Conservation (phyloP, 345 rosid species). For the Laguncularia racemosa region DNA sequence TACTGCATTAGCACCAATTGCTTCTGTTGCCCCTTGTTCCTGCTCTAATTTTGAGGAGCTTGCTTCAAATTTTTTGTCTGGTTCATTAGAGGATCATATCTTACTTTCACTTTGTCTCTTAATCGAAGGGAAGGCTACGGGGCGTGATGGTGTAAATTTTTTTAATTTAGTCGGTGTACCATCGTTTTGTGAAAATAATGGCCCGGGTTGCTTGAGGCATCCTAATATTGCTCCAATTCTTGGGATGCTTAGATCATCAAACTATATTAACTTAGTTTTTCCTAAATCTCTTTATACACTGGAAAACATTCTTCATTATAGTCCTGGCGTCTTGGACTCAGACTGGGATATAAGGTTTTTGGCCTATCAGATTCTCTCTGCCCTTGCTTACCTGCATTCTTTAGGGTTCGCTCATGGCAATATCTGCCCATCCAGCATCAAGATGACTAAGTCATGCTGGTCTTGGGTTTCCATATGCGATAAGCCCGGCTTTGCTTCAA, state of each 20-base stretch:
- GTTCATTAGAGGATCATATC: constrained; percentile 58
- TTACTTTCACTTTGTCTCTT: constrained; percentile 47
- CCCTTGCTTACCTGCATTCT: constrained; percentile 59
- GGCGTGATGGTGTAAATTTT: constrained; percentile 46
- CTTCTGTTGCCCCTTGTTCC: constrained; percentile 38
- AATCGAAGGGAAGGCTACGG: constrained; percentile 66
- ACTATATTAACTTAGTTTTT: constrained; percentile 43
- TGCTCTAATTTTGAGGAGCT: constrained; percentile 37
- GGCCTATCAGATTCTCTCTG: constrained; percentile 71
- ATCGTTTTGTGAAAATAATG: constrained; percentile 31
- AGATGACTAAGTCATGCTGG: constrained; percentile 68
- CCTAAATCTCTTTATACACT: constrained; percentile 66
- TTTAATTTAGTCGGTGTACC: constrained; percentile 61
- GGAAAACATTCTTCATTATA: constrained; percentile 68
- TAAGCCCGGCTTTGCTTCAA: constrained; percentile 24
- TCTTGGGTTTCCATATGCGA: constrained; percentile 51
- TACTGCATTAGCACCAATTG: constrained; percentile 56
- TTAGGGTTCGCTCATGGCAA: constrained; percentile 60
- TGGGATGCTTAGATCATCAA: constrained; percentile 48
- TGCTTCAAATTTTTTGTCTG: constrained; percentile 43
- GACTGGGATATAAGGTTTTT: constrained; percentile 70
- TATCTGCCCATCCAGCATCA: constrained; percentile 59
- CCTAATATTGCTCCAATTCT: constrained; percentile 70
- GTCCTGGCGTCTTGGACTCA: constrained; percentile 58
- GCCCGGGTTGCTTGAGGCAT: constrained; percentile 65